Evolutionary conservation across 768 basidiomycete species (phyloP).

Genomic region (Termitomyces sp.): DNA sequence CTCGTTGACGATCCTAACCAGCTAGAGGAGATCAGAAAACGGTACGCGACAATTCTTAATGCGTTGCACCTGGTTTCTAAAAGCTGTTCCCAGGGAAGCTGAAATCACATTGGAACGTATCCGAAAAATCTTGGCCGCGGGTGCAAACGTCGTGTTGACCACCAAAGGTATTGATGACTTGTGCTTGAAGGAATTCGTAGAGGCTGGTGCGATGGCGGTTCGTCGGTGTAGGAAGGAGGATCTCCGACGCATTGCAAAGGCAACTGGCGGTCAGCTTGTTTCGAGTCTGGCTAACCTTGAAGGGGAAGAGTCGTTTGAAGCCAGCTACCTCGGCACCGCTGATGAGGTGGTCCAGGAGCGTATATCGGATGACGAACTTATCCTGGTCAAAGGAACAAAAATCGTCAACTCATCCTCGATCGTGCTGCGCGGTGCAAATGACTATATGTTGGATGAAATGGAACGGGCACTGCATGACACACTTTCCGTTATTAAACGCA

Average conservation of each 20-base stretch:
- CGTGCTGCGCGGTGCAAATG: slow-evolving; percentile 93
- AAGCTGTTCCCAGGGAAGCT: slow-evolving; percentile 58
- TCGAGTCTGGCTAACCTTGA: slow-evolving; percentile 94
- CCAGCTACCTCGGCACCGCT: slow-evolving; percentile 83
- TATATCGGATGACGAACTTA: slow-evolving; percentile 97
- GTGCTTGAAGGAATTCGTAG: slow-evolving; percentile 97
- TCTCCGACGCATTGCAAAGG: slow-evolving; percentile 92
- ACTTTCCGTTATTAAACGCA: slow-evolving; percentile 92
- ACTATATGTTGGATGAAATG: slow-evolving; percentile 99
- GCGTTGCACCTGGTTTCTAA: neutral
- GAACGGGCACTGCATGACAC: slow-evolving; percentile 94
- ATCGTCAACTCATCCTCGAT: slow-evolving; percentile 91
- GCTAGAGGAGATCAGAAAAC: slow-evolving; percentile 90
- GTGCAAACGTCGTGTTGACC: slow-evolving; percentile 95
- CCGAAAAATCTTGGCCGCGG: slow-evolving; percentile 90
- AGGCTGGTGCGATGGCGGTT: slow-evolving; percentile 98
- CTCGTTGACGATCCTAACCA: slow-evolving; percentile 95
- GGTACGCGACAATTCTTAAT: slow-evolving; percentile 41
- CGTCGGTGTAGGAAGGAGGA: slow-evolving; percentile 98
- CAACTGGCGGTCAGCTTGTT: slow-evolving; percentile 91
- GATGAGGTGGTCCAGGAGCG: slow-evolving; percentile 97
- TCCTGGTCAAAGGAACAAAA: slow-evolving; percentile 96
- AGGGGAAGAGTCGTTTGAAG: slow-evolving; percentile 96
- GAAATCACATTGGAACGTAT: slow-evolving; percentile 96
- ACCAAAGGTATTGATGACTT: slow-evolving; percentile 99